Percentiles rank a stretch among this genome's conserved stretches.
Evolutionary conservation across 2,329 filamentous ascomycete genomes (phyloP).

Genomic region (Stachybotrys chartarum): DNA sequence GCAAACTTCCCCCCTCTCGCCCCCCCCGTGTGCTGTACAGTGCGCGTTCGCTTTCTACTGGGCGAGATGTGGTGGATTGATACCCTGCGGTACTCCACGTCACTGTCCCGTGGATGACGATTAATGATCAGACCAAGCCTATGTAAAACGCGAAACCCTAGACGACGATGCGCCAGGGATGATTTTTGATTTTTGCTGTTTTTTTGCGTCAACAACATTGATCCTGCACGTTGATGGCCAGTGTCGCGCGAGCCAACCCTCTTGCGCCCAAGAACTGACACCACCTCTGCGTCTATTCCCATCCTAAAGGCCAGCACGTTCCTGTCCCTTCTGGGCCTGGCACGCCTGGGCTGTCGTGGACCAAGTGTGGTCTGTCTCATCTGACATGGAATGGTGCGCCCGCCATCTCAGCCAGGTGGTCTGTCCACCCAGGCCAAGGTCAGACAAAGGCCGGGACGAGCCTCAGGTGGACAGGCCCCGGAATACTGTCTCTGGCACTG

Average conservation of each 20-base stretch:
- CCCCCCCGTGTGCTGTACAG: neutral
- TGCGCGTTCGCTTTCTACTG: neutral
- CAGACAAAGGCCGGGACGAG: neutral
- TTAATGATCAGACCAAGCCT: neutral
- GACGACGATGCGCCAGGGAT: neutral
- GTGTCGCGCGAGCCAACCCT: neutral
- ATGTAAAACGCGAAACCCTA: too few relatives aligned
- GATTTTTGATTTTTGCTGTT: too few relatives aligned
- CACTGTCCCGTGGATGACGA: too few relatives aligned
- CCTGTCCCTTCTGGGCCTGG: neutral
- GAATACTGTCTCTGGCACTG: too few relatives aligned
- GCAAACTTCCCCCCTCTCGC: too few relatives aligned
- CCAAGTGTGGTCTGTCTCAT: neutral
- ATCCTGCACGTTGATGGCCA: neutral
- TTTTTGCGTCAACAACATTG: neutral
- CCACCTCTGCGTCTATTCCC: neutral
- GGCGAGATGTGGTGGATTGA: too few relatives aligned
- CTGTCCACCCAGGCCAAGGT: neutral
- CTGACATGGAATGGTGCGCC: neutral
- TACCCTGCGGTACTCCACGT: too few relatives aligned
- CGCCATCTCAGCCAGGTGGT: neutral
- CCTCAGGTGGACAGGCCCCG: too few relatives aligned
- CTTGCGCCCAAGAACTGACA: neutral
- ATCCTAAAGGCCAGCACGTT: neutral
- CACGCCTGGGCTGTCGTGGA: neutral